phyloP scores from a whole-genome alignment of 2,329 filamentous ascomycete species.

The Fusarium guadeloupense region DNA sequence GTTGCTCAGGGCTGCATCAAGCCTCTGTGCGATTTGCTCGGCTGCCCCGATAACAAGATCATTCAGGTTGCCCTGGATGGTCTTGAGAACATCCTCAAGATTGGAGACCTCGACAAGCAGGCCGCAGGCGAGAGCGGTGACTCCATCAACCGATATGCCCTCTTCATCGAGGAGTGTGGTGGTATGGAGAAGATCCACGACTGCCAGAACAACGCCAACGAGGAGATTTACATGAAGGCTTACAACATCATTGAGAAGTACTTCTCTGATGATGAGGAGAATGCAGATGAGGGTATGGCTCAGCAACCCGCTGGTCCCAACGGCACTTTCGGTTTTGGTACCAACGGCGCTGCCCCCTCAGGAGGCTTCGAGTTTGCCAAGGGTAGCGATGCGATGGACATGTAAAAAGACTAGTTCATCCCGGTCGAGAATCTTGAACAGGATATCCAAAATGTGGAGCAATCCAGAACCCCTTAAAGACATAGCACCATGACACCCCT shows the following conservation, averaged over 20 bases:
- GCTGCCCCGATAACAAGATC: slow-evolving; percentile 99
- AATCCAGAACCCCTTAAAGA: slow-evolving; percentile 32
- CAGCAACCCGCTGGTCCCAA: slow-evolving; percentile 71
- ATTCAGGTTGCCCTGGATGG: slow-evolving; percentile 98
- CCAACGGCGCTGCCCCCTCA: slow-evolving; percentile 69
- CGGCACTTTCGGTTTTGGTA: slow-evolving; percentile 82
- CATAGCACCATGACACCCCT: slow-evolving; percentile 40
- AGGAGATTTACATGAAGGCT: slow-evolving; percentile 99
- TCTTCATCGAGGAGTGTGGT: slow-evolving; percentile 98
- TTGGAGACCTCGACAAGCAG: slow-evolving; percentile 98
- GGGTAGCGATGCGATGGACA: slow-evolving; percentile 71
- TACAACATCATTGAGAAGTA: slow-evolving; percentile 99
- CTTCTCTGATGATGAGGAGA: slow-evolving; percentile 98
- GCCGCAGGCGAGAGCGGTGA: slow-evolving; percentile 77
- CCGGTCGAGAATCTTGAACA: slow-evolving; percentile 15
- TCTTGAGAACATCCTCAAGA: slow-evolving; percentile 99
- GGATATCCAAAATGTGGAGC: slow-evolving; percentile 29
- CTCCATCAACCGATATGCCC: slow-evolving; percentile 92
- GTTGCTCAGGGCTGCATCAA: slow-evolving; percentile 96
- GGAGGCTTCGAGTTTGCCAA: slow-evolving; percentile 95
- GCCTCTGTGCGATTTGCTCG: slow-evolving; percentile 92
- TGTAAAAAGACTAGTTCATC: slow-evolving; percentile 55
- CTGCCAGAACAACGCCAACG: slow-evolving; percentile 99
- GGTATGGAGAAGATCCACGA: slow-evolving; percentile 99
- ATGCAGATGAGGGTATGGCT: slow-evolving; percentile 82